Evolutionary conservation across 225 moss, liverwort and hornwort species (phyloP), one percentile per base, ranked within the genome.

Genomic region (Bryum argenteum): DNA sequence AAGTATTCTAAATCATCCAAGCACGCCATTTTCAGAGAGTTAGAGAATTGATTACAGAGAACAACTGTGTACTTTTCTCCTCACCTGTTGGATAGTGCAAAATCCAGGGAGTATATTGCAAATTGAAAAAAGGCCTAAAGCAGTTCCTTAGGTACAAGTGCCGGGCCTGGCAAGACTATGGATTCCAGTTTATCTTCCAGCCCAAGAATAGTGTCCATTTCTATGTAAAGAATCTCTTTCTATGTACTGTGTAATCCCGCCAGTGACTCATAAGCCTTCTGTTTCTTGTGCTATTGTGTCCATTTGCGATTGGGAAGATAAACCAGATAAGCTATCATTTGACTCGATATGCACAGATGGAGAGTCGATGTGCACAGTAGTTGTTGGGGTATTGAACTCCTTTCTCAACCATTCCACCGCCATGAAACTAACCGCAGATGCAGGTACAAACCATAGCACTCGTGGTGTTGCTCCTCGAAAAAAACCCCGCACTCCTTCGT

Each of bases 371-470:
- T 72, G 81, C 63, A 75, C 67, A 44, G n/a, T n/a, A n/a, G 67
- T 53, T 45, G 84, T 61, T 74, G 20, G 64, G 41, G 78, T 53
- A 43, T 92, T 98, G 63, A 92, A 94, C 75, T 84, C 91, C 80
- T 98, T 98, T 47, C 98, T 79, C 78, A 98, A 61, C 80, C 89
- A 81, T 77, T 94, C 98, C 66, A 98, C 98, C 38, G 84, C 86
- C 98, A 98, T 98, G 65, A 98, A 98, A 66, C 89, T 94, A 47
- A 98, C 39, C 20, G 94, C 98, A 19, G 98, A 91, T 50, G 94
- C 98, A 69, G 98, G 98, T 37, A 98, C 94, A 78, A 94, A 94
- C 98, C 98, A 98, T 69, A 94, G 26, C 1, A 98, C 91, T 45
- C 94, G 82, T 22, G 98, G 98, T 62, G 89, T 66, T 12, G 89